A percentile compares a stretch with the other conserved stretches of the same genome.
phyloP scores from a whole-genome alignment of 2,329 filamentous ascomycete genomes.

The Beauveria brongniartii region DNA sequence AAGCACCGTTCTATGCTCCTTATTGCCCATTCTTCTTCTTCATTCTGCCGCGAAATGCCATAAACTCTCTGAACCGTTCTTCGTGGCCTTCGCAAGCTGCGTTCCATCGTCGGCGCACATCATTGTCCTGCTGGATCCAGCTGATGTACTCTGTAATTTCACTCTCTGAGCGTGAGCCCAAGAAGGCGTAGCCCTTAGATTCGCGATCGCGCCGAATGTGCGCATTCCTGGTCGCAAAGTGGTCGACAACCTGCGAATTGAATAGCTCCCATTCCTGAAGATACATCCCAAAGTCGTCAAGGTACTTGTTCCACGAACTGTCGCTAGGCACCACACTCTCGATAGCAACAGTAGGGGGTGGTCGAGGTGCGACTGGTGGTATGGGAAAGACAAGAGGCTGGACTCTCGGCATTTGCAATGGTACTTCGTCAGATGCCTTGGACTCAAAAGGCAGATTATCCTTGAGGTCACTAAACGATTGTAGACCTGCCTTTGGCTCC shows the following conservation, averaged over 20 bases:
- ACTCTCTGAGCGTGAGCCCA: constrained; percentile 32
- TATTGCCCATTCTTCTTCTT: constrained; percentile 15
- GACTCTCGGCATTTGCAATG: constrained; percentile 26
- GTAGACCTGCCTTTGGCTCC: constrained; percentile 38
- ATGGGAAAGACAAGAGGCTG: constrained; percentile 37
- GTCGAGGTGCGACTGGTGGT: constrained; percentile 41
- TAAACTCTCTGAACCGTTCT: constrained; percentile 49
- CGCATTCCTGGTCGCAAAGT: constrained; percentile 45
- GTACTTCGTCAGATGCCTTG: constrained; percentile 35
- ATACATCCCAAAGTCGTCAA: constrained; percentile 45
- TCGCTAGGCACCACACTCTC: constrained; percentile 35
- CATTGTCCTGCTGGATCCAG: constrained; percentile 56
- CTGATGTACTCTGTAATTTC: constrained; percentile 51
- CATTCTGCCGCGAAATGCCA: constrained; percentile 38
- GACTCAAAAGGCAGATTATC: constrained; percentile 50
- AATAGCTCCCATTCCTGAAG: constrained; percentile 41
- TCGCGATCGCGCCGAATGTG: constrained; percentile 31
- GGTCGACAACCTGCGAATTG: constrained; percentile 44
- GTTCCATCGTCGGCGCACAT: constrained; percentile 53
- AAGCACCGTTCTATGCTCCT: not conserved
- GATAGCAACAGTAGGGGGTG: constrained; percentile 35
- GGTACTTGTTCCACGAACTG: constrained; percentile 42
- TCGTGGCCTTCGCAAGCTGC: constrained; percentile 53
- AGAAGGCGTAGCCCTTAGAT: constrained; percentile 37
- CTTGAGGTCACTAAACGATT: constrained; percentile 48